Percentiles rank a stretch among this genome's conserved stretches.
Evolutionary conservation across 306 rosid genomes (phyloP).

Genomic region (Ormosia semicastrata): DNA sequence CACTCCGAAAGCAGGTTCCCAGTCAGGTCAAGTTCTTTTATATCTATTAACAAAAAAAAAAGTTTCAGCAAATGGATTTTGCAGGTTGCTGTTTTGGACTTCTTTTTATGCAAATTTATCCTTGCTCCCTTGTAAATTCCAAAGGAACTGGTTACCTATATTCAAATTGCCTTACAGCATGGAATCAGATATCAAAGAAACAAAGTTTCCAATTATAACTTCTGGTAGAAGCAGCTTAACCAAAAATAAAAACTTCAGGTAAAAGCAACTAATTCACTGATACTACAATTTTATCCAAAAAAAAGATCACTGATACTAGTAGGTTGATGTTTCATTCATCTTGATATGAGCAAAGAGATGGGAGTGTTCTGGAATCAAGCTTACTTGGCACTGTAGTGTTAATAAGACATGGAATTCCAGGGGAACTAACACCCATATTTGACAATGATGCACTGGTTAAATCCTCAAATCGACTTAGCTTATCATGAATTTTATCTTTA

Average conservation of each 20-base stretch:
- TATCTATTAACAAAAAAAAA: slow-evolving; percentile 51
- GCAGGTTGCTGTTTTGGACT: neutral
- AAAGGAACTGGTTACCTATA: neutral
- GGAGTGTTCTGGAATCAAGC: slow-evolving; percentile 31
- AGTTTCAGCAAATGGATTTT: neutral
- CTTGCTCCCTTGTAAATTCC: neutral
- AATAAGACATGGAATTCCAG: slow-evolving; percentile 56
- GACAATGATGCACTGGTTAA: slow-evolving; percentile 66
- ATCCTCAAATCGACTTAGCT: slow-evolving; percentile 86
- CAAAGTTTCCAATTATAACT: slow-evolving; percentile 7
- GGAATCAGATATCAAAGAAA: slow-evolving; percentile 4
- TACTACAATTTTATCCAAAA: neutral
- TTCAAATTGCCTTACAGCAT: slow-evolving; percentile 19
- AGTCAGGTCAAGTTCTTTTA: slow-evolving; percentile 82
- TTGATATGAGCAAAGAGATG: slow-evolving; percentile 2
- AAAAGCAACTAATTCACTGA: slow-evolving; percentile 18
- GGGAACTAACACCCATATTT: slow-evolving; percentile 73
- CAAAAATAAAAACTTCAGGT: slow-evolving; percentile 1
- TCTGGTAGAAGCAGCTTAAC: slow-evolving; percentile 1
- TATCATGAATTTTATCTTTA: slow-evolving; percentile 77
- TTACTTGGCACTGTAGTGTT: slow-evolving; percentile 63
- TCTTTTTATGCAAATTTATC: neutral
- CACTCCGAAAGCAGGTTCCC: slow-evolving; percentile 89
- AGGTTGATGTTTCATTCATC: slow-evolving; percentile 21
- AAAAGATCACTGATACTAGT: neutral